Percentiles rank a stretch among this genome's conserved stretches.
phyloP scores from a whole-genome alignment of 2,329 filamentous ascomycete species.

The Pseudogymnoascus sp. region DNA sequence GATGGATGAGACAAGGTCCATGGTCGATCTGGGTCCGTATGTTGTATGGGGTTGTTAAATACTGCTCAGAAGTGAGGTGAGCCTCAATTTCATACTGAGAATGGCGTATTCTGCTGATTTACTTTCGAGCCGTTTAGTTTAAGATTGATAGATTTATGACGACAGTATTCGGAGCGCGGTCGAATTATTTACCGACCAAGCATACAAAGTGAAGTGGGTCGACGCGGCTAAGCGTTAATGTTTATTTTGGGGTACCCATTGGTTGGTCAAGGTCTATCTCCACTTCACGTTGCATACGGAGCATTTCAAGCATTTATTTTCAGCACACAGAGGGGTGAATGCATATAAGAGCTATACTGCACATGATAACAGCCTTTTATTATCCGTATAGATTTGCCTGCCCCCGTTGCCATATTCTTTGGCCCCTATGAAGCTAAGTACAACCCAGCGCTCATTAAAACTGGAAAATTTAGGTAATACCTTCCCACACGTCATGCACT shows the following conservation, averaged over 20 bases:
- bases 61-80: background rate
- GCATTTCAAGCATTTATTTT: background rate
- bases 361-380: background rate
- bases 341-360: background rate
- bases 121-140: background rate
- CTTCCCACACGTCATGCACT: background rate
- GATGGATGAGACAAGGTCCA: slow-evolving; percentile 91
- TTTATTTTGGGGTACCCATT: background rate
- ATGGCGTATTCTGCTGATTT: background rate
- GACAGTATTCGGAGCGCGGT: slow-evolving; percentile 5
- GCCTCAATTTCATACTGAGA: background rate
- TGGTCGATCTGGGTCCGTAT: slow-evolving; percentile 31
- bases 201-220: background rate
- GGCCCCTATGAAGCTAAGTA: background rate
- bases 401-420: background rate
- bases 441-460: background rate
- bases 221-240: background rate
- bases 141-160: background rate
- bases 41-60: background rate
- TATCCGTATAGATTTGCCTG: background rate
- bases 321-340: background rate
- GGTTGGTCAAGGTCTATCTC: background rate
- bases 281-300: background rate
- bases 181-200: background rate
- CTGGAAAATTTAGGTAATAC: background rate